Evolutionary conservation across 768 basidiomycete genomes (phyloP), one percentile per base, ranked within the genome.

Genomic region (Boletus reticulatus): DNA sequence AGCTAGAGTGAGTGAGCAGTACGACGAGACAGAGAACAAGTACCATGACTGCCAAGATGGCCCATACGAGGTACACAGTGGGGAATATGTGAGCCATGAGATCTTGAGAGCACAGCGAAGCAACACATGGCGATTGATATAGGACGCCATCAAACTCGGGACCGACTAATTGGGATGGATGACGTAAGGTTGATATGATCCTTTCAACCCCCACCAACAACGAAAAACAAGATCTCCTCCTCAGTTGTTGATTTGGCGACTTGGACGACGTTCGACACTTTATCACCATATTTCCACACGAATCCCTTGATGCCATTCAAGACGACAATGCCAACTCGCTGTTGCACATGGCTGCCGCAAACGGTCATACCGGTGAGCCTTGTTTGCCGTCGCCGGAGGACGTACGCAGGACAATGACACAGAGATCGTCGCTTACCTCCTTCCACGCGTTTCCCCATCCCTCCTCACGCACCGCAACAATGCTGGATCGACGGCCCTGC

Each of bases 231-330:
- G 91, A 96, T 4, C 68, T 95, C 48, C 75, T 98, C 13, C 84
- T 95, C 6, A 80, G 89, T 20, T 89, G 89, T 68, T 83, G 94
- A 68, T 96, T 93, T 70, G 94, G 94, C 39, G 94, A 96, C 60
- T 72, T 92, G 52, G 83, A 88, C 45, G 91, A 94, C 61, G 77
- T 93, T 38, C 77, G 85, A 43, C 74, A 75, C 4, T 95, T 89
- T 59, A 73, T 89, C 27, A 69, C 78, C 20, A 73, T 75, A 37
- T 88, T 84, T 67, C 85, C 89, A 11, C 53, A 72, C 2, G 73
- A 73, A 6, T 54, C 79, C 0, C 72, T 92, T 12, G 71, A 72
- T 38, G 66, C 69, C 37, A 72, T 84, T 13, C 80, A 77, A 41
- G 94, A 96, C 73, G 86, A 86, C 42, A 82, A 89, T 66, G 87